Evolutionary conservation across 352 stramenopile genomes (phyloP).

Genomic region (Phytophthora fragariaefolia): DNA sequence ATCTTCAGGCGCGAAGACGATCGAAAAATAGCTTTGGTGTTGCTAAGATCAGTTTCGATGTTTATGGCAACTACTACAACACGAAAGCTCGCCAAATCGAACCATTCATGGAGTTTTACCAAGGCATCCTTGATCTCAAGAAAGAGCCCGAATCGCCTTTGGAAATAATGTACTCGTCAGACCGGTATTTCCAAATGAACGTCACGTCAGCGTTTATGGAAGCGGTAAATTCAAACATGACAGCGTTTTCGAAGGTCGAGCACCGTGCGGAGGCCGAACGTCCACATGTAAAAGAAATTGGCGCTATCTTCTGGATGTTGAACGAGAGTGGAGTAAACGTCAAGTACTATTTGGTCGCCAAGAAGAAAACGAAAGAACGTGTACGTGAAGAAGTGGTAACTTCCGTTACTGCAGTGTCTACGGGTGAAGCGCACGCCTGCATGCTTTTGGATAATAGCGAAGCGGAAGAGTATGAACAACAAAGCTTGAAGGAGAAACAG

Average conservation of each 20-base stretch:
- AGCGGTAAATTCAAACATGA: conserved; percentile 69
- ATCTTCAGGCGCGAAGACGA: conserved; percentile 52
- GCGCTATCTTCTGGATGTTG: conserved; percentile 84
- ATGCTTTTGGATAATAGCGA: conserved; percentile 69
- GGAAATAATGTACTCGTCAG: conserved; percentile 79
- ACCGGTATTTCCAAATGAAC: conserved; percentile 89
- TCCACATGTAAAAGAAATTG: conserved; percentile 85
- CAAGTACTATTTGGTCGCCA: conserved; percentile 82
- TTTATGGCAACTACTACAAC: conserved; percentile 93
- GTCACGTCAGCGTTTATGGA: conserved; percentile 87
- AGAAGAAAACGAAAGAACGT: conserved; percentile 65
- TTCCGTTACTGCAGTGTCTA: conserved; percentile 56
- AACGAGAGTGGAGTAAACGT: conserved; percentile 85
- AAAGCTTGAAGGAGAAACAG: conserved; percentile 89
- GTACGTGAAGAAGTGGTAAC: conserved; percentile 63
- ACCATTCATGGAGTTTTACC: conserved; percentile 89
- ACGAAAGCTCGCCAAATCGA: conserved; percentile 72
- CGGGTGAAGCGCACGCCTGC: conserved; percentile 61
- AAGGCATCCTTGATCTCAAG: conserved; percentile 74
- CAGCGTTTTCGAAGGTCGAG: conserved; percentile 74
- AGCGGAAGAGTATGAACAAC: conserved; percentile 77
- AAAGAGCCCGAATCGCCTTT: conserved; percentile 75
- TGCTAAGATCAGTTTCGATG: conserved; percentile 76
- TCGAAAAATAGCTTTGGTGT: conserved; percentile 75
- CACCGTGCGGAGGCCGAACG: conserved; percentile 49